Percentiles rank a stretch among this genome's conserved stretches.
These are phyloP conservation scores for Microdochium paspali DNA, from an alignment of 2,329 filamentous ascomycete species.

Conservation along the genomic window DNA sequence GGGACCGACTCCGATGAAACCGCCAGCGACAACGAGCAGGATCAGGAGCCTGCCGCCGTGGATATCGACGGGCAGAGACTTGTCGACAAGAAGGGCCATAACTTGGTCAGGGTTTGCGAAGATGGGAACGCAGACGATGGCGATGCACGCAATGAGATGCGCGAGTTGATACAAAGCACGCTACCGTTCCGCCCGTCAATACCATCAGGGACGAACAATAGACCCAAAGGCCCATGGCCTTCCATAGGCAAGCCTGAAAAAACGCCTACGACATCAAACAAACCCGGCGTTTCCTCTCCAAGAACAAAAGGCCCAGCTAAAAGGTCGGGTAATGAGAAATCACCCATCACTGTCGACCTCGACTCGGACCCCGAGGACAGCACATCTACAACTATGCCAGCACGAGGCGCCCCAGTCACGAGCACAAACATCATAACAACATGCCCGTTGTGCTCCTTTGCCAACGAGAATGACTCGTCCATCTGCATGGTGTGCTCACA, in stretches of 20 bases:
- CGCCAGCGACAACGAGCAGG: slow-evolving; percentile 31
- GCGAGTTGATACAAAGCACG: slow-evolving; percentile 48
- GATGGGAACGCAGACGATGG: slow-evolving; percentile 52
- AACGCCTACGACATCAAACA: too few species aligned
- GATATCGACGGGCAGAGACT: slow-evolving; percentile 58
- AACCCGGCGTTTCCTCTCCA: too few species aligned
- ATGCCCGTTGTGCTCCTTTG: slow-evolving; percentile 61
- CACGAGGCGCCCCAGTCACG: not conserved
- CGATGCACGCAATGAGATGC: slow-evolving; percentile 52
- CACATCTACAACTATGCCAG: slow-evolving; percentile 1
- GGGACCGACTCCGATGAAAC: slow-evolving; percentile 28
- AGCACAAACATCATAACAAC: slow-evolving; percentile 17
- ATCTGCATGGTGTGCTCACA: slow-evolving; percentile 64
- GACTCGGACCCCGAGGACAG: slow-evolving; percentile 4
- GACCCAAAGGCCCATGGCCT: too few species aligned
- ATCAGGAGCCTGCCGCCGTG: slow-evolving; percentile 39
- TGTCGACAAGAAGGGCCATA: slow-evolving; percentile 55
- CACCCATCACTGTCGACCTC: slow-evolving; percentile 8
- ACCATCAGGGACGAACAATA: too few species aligned
- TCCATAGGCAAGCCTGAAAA: too few species aligned
- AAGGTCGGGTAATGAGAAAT: too few species aligned
- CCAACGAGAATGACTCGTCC: slow-evolving; percentile 42
- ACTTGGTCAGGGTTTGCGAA: slow-evolving; percentile 67
- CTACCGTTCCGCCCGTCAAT: too few species aligned
- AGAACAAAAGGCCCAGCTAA: too few species aligned